Conservation (phyloP, 2,329 filamentous ascomycete genomes). For the Calonectria leucothoes region DNA sequence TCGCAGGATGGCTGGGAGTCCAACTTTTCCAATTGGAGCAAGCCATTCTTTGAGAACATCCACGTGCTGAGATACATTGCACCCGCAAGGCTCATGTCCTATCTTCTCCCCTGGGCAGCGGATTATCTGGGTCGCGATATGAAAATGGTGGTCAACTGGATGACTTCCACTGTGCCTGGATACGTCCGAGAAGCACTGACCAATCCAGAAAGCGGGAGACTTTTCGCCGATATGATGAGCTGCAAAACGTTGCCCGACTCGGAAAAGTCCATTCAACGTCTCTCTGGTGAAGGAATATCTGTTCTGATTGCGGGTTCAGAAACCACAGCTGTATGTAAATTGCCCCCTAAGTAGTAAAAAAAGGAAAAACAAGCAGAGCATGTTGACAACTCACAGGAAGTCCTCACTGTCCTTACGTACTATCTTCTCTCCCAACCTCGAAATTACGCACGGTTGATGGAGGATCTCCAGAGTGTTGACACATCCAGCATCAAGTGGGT, state of each 20-base stretch:
- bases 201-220: slow-evolving; percentile 23
- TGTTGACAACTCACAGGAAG: slow-evolving; percentile 28
- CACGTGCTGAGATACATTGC: slow-evolving; percentile 48
- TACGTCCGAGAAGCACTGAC: slow-evolving; percentile 19
- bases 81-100: slow-evolving; percentile 37
- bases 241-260: slow-evolving; percentile 44
- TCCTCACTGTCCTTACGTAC: slow-evolving; percentile 49
- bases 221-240: slow-evolving; percentile 32
- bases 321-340: slow-evolving; percentile 46
- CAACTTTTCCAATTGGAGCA: slow-evolving; percentile 50
- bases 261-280: slow-evolving; percentile 49
- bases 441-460: slow-evolving; percentile 42
- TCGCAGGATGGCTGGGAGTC: slow-evolving; percentile 48
- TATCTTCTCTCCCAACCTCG: slow-evolving; percentile 48
- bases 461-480: slow-evolving; percentile 44
- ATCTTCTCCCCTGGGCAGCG: slow-evolving; percentile 22
- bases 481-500: slow-evolving; percentile 43
- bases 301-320: slow-evolving; percentile 53
- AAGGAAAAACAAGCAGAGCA: accelerated
- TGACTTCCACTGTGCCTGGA: slow-evolving; percentile 31
- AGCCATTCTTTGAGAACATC: slow-evolving; percentile 45
- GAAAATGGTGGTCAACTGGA: slow-evolving; percentile 25
- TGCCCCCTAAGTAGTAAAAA: neutral
- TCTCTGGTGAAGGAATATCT: slow-evolving; percentile 51
- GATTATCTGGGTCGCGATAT: slow-evolving; percentile 29